phyloP scores from a whole-genome alignment of 768 basidiomycete genomes.

The Suillus decipiens region DNA sequence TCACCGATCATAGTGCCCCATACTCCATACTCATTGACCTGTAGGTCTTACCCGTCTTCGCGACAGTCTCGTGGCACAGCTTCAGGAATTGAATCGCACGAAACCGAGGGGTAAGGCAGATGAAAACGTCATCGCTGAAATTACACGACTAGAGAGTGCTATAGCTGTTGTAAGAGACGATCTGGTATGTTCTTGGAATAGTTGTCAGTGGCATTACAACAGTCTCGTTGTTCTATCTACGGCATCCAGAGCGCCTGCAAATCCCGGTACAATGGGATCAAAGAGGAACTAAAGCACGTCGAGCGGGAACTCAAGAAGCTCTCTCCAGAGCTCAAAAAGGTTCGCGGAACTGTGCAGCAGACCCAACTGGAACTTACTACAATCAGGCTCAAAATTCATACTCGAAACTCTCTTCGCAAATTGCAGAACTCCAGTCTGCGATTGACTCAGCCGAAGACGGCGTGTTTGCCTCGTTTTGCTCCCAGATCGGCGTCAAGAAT shows the following conservation, averaged over 20 bases:
- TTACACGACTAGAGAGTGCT: slow-evolving; percentile 79
- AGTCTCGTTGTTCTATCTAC: not conserved
- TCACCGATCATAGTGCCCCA: slow-evolving; percentile 13
- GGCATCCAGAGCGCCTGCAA: slow-evolving; percentile 67
- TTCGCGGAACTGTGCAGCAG: slow-evolving; percentile 22
- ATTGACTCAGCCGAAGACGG: slow-evolving; percentile 81
- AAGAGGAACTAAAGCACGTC: slow-evolving; percentile 82
- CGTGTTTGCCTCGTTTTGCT: slow-evolving; percentile 78
- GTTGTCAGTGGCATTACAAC: not conserved
- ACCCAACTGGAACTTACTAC: not conserved
- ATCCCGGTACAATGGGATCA: slow-evolving; percentile 72
- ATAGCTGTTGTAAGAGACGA: slow-evolving; percentile 79
- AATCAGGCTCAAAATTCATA: slow-evolving; percentile 56
- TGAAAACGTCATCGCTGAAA: slow-evolving; percentile 74
- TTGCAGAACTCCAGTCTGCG: slow-evolving; percentile 52
- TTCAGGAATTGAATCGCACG: slow-evolving; percentile 81
- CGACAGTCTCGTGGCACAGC: slow-evolving; percentile 69
- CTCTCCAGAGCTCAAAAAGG: slow-evolving; percentile 73
- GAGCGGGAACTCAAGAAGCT: slow-evolving; percentile 68
- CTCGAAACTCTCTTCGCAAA: slow-evolving; percentile 51
- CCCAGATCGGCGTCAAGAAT: slow-evolving; percentile 71
- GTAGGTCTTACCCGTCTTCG: slow-evolving; percentile 57
- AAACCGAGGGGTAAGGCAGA: slow-evolving; percentile 85
- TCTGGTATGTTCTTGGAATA: slow-evolving; percentile 50
- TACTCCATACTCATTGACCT: slow-evolving; percentile 11